phyloP scores from a whole-genome alignment of 2,329 filamentous ascomycete species.

The Pseudocercospora macadamiae region DNA sequence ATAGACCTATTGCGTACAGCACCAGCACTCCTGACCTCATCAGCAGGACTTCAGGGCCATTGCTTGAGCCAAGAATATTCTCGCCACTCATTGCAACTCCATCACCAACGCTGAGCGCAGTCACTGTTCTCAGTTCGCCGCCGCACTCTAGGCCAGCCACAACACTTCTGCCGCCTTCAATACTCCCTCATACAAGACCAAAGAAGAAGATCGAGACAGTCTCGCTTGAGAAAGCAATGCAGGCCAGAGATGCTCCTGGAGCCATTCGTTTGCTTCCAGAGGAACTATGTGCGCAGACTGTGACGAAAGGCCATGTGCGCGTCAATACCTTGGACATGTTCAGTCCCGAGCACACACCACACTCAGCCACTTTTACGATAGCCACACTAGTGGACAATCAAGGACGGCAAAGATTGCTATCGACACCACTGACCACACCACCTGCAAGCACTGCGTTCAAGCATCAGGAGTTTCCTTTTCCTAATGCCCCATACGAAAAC shows the following conservation, averaged over 20 bases:
- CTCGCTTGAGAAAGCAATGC: slow-evolving; percentile 34
- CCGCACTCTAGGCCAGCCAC: slow-evolving; percentile 13
- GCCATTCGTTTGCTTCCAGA: slow-evolving; percentile 37
- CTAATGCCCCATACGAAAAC: slow-evolving; percentile 14
- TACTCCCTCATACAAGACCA: not conserved
- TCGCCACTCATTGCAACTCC: slow-evolving; percentile 33
- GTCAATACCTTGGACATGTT: slow-evolving; percentile 21
- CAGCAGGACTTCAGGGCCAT: slow-evolving; percentile 5
- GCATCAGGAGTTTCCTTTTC: not conserved
- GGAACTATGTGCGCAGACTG: slow-evolving; percentile 33
- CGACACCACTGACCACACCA: slow-evolving; percentile 11
- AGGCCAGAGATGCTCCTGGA: slow-evolving; percentile 30
- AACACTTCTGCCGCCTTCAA: slow-evolving; percentile 14
- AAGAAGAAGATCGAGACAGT: slow-evolving; percentile 29
- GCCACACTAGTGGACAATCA: slow-evolving; percentile 25
- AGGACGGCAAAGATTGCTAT: slow-evolving; percentile 19
- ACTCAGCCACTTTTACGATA: not conserved
- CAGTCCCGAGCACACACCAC: not conserved
- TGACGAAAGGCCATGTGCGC: slow-evolving; percentile 23
- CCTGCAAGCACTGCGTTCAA: not conserved
- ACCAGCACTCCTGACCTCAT: slow-evolving; percentile 33
- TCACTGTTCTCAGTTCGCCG: slow-evolving; percentile 9
- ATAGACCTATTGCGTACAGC: slow-evolving; percentile 34
- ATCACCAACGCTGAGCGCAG: slow-evolving; percentile 28
- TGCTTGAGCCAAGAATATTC: slow-evolving; percentile 32